Percentiles rank a stretch among this genome's conserved stretches.
Conservation (phyloP, 2,329 filamentous ascomycete species). For the Ilyonectria destructans region DNA sequence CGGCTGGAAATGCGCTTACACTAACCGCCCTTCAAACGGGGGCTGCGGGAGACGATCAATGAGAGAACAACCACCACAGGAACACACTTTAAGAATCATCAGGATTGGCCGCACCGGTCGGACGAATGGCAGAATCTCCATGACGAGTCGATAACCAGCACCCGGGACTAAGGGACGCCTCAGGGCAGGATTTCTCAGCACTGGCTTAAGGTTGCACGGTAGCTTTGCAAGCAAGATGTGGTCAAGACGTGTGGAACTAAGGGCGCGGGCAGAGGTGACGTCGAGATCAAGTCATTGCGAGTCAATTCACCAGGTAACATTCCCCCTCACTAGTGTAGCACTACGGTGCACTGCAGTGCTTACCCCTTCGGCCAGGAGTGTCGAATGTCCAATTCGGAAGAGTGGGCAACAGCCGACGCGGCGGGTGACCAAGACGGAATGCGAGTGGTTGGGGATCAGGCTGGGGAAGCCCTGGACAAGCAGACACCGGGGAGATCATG, state of each 20-base stretch:
- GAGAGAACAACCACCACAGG: not conserved
- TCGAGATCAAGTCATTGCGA: conserved; percentile 45
- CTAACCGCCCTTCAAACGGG: not conserved
- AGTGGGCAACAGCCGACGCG: not conserved
- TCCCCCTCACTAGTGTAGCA: not conserved
- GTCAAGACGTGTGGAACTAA: conserved; percentile 6
- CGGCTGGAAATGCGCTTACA: conserved; percentile 18
- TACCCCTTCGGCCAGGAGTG: not conserved
- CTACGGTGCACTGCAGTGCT: not conserved
- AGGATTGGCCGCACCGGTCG: conserved; percentile 8
- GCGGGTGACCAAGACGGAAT: conserved; percentile 16
- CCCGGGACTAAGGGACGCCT: conserved; percentile 1
- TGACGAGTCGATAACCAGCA: conserved; percentile 19
- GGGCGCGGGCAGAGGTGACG: conserved; percentile 37
- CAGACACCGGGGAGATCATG: not conserved
- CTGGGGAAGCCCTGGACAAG: not conserved
- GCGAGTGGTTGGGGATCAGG: not conserved
- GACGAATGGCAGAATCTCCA: conserved; percentile 8
- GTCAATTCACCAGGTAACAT: conserved; percentile 2
- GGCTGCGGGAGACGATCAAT: conserved; percentile 16
- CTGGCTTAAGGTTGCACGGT: not conserved
- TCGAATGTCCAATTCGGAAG: not conserved
- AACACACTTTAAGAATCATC: conserved; percentile 7
- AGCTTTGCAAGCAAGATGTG: not conserved
- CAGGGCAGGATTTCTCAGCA: not conserved